Evolutionary conservation across 352 stramenopile species (phyloP), one percentile per base, ranked within the genome.

Genomic region (Thalassiosira sp.): DNA sequence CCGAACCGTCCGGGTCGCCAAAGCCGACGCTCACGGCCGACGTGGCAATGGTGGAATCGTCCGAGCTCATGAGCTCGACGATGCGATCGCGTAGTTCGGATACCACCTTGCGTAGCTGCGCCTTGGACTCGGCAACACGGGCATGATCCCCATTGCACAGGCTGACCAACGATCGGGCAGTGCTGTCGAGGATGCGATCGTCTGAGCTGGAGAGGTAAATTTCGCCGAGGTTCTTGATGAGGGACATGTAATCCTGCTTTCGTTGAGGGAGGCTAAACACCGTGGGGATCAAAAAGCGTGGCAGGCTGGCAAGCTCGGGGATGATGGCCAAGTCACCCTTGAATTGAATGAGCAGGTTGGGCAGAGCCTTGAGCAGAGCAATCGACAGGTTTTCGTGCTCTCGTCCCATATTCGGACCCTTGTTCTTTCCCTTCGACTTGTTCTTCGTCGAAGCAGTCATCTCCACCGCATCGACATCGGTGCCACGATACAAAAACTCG

Each of bases 201-300:
- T 92, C 84, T 3, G 74, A 86, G 7, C 74, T 81, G 5, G 84
- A 72, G 0, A 87, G 52, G 48, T 87, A 92, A 22, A 90, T 69
- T n/a, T 84, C 62, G 8, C 65, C 78, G 18, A 92, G 72, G 59
- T 76, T 79, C 61, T 91, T 89, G n/a, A 89, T 66, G 2, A 93
- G 53, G 20, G 46, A 66, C 22, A 76, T 64, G 56, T 90, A 90
- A 51, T 92, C 81, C 40, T 78, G 69, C 69, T 91, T 91, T 2
- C 78, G 81, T 33, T 87, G 64, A 1, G 88, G 59, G 11, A 91
- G 61, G 66, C 75, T 86, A 16, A 88, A 87, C 11, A 90, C 79
- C 22, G 76, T 82, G 10, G 72, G 72, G 18, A 85, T 49, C 11
- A 93, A 63, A 43, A 86, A 89, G 20, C 72, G 54, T n/a, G 88